Base-by-base conservation (phyloP, 2,329 filamentous ascomycete genomes). In the Drechslerella dactyloides region DNA sequence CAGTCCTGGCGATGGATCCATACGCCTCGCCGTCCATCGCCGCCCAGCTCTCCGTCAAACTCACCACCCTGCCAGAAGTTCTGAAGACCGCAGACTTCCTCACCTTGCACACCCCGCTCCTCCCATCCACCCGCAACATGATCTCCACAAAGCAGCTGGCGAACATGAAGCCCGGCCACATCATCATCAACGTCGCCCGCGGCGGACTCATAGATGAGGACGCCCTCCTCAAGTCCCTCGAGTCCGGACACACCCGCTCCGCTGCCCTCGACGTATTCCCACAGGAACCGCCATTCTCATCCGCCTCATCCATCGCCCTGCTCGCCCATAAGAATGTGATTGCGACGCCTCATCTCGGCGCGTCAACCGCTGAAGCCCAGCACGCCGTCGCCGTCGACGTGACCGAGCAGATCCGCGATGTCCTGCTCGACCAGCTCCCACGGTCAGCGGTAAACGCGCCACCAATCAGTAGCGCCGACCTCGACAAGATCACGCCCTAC, bases 341-440 rank as follows among this genome's bases (percentile, higher is more conserved):
- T 1, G 87, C 87, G 0, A 93, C 90, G 6, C 90, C 90, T 0
- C 90, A 94, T 78, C 82, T 94, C 0, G 90, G 90, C 6, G 90
- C 90, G 0, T 90, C 87, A 0, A 94, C 90, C 0, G 84, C 89
- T 35, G 90, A 94, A 82, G 90, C 90, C 0, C 90, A 94, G 78
- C 90, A 93, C 77, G 93, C 92, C 73, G 90, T 93, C 2, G 90
- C 88, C 0, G 85, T 93, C 73, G 90, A 93, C 75, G 90, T 93
- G 7, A 93, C 90, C 79, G 87, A 88, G 35, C 90, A 94, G 79
- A 89, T 93, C 11, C 83, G 90, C 0, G 85, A 88, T 66, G 90
- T 93, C 46, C 82, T 94, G 1, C 82, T 83, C 0, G 90, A 90
- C 1, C 88, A 89, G 0, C 82, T 93, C 0, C 90, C 90, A 0